Evolutionary conservation across 2,329 filamentous ascomycete species (phyloP).

Genomic region (Ambrosiella xylebori): DNA sequence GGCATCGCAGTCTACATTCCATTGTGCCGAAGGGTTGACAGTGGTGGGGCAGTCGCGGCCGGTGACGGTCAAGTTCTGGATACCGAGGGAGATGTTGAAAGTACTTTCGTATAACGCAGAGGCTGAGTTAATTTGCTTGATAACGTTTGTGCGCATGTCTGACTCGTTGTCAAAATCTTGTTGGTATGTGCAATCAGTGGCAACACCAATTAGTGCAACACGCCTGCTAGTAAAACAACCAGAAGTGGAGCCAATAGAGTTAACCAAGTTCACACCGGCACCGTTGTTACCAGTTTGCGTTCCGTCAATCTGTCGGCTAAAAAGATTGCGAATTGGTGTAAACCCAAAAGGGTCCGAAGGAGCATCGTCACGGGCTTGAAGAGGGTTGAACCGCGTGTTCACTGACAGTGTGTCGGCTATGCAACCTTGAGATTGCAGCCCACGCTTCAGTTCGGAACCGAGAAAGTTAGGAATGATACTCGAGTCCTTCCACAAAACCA

Average conservation of each 20-base stretch:
- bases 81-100: slow-evolving; percentile 87
- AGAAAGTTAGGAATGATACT: slow-evolving; percentile 44
- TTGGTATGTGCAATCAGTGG: slow-evolving; percentile 83
- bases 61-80: slow-evolving; percentile 70
- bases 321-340: slow-evolving; percentile 38
- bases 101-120: slow-evolving; percentile 75
- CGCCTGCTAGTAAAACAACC: slow-evolving; percentile 83
- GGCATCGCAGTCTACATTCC: slow-evolving; percentile 61
- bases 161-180: slow-evolving; percentile 48
- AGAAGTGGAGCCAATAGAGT: slow-evolving; percentile 61
- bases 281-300: slow-evolving; percentile 52
- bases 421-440: slow-evolving; percentile 33
- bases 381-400: slow-evolving; percentile 59
- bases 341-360: slow-evolving; percentile 18
- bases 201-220: slow-evolving; percentile 80
- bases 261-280: slow-evolving; percentile 59
- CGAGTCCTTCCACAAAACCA: slow-evolving; percentile 86
- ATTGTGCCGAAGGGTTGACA: slow-evolving; percentile 49
- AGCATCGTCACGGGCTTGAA: slow-evolving; percentile 34
- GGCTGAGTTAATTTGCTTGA: slow-evolving; percentile 68
- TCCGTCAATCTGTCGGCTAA: slow-evolving; percentile 58
- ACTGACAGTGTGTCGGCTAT: slow-evolving; percentile 60
- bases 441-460: slow-evolving; percentile 44
- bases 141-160: slow-evolving; percentile 53
- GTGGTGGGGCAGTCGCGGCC: slow-evolving; percentile 57